Conservation (phyloP, 2,329 filamentous ascomycete genomes). For the Fusarium pseudonygamai region DNA sequence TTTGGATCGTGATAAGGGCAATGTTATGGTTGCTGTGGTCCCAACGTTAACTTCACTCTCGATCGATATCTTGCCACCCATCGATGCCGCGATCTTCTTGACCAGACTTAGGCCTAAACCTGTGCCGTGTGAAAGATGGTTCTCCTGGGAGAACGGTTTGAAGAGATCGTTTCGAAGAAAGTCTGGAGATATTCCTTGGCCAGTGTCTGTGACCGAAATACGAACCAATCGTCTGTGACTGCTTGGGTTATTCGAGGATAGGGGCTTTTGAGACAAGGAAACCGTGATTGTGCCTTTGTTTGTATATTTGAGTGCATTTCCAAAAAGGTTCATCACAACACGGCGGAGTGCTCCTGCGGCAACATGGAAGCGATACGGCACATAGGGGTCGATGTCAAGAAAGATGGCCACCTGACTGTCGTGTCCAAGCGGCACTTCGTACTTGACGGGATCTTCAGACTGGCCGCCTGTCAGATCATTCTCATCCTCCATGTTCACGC, state of each 20-base stretch:
- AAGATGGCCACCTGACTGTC: slow-evolving; percentile 43
- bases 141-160: slow-evolving; percentile 71
- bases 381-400: slow-evolving; percentile 52
- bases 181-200: slow-evolving; percentile 70
- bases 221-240: slow-evolving; percentile 28
- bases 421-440: slow-evolving; percentile 20
- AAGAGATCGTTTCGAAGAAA: slow-evolving; percentile 72
- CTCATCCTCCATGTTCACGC: neutral
- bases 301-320: slow-evolving; percentile 72
- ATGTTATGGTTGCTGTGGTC: slow-evolving; percentile 47
- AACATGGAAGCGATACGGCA: slow-evolving; percentile 62
- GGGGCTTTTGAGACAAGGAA: slow-evolving; percentile 36
- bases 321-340: slow-evolving; percentile 70
- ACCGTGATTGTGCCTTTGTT: slow-evolving; percentile 46
- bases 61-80: slow-evolving; percentile 68
- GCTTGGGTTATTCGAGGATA: neutral
- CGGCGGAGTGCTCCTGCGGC: slow-evolving; percentile 62
- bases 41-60: slow-evolving; percentile 53
- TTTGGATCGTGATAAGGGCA: slow-evolving; percentile 41
- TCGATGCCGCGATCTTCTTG: slow-evolving; percentile 64
- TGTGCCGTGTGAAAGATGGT: slow-evolving; percentile 66
- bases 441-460: neutral
- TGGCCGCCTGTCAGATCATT: neutral
- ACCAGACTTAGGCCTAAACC: slow-evolving; percentile 74
- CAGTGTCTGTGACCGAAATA: slow-evolving; percentile 69